Conservation (phyloP, 441 rosid genomes). For the Mallotus repandus region DNA sequence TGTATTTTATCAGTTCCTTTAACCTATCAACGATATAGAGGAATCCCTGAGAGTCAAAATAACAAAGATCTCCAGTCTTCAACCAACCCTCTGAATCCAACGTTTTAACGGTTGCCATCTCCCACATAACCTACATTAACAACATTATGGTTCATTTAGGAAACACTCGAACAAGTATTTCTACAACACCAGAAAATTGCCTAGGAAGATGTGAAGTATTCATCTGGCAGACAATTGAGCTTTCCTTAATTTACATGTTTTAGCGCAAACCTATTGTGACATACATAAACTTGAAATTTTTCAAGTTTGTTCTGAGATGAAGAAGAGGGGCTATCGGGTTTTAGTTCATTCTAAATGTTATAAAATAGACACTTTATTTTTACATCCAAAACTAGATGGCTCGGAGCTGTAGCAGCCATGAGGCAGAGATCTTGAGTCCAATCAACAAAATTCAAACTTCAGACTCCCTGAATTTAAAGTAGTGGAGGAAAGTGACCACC, state of each 20-base stretch:
- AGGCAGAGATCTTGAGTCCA: too few species aligned
- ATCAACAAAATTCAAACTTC: not conserved
- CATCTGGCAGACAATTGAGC: too few species aligned
- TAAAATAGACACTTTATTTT: not conserved
- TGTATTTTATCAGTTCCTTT: slow-evolving; percentile 90
- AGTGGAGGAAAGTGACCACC: not conserved
- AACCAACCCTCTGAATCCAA: slow-evolving; percentile 86
- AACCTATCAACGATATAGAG: slow-evolving; percentile 77
- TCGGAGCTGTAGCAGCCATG: too few species aligned
- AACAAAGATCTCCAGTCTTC: slow-evolving; percentile 91
- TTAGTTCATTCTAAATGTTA: not conserved
- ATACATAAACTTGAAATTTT: too few species aligned
- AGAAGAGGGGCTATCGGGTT: not conserved
- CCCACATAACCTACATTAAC: slow-evolving; percentile 65
- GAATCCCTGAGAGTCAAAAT: slow-evolving; percentile 65
- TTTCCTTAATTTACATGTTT: too few species aligned
- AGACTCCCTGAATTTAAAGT: not conserved
- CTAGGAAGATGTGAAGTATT: not conserved
- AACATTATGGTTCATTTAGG: not conserved
- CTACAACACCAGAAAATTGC: not conserved
- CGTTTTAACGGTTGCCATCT: slow-evolving; percentile 82
- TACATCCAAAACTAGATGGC: too few species aligned
- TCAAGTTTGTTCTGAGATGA: too few species aligned
- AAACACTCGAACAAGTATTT: not conserved
- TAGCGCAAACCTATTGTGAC: too few species aligned